Evolutionary conservation across 2,329 filamentous ascomycete genomes (phyloP).

Genomic region (Dothidotthia symphoricarpi): DNA sequence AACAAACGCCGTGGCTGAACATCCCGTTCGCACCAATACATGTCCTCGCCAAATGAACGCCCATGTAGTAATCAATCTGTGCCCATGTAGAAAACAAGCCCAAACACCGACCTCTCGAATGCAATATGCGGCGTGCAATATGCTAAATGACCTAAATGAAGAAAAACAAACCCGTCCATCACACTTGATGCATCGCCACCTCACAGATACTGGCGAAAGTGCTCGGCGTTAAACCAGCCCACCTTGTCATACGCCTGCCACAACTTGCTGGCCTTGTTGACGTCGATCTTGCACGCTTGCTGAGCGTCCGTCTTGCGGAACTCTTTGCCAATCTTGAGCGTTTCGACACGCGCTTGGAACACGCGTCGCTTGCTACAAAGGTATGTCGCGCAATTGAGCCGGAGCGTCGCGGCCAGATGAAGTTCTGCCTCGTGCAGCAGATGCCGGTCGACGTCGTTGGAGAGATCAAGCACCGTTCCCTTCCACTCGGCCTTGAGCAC

Average conservation of each 20-base stretch:
- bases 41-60: too few relatives aligned
- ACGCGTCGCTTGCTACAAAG: constrained; percentile 91
- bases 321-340: constrained; percentile 67
- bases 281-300: constrained; percentile 95
- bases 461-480: constrained; percentile 73
- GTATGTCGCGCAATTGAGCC: constrained; percentile 84
- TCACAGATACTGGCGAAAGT: constrained; percentile 49
- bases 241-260: constrained; percentile 87
- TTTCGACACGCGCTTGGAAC: constrained; percentile 72
- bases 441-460: constrained; percentile 59
- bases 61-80: constrained; percentile 13
- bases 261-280: constrained; percentile 93
- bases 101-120: constrained; percentile 19
- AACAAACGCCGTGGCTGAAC: constrained; percentile 20
- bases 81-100: constrained; percentile 12
- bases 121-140: constrained; percentile 30
- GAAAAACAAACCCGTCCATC: background rate
- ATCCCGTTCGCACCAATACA: constrained; percentile 19
- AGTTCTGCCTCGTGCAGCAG: constrained; percentile 78
- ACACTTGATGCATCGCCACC: background rate
- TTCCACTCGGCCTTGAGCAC: constrained; percentile 86
- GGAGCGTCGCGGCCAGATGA: constrained; percentile 70
- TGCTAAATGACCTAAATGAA: constrained; percentile 10
- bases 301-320: constrained; percentile 96
- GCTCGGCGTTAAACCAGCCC: constrained; percentile 68